phyloP scores from a whole-genome alignment of 192 early-diverging fungal genomes.

The Chytriomyces hyalinus region DNA sequence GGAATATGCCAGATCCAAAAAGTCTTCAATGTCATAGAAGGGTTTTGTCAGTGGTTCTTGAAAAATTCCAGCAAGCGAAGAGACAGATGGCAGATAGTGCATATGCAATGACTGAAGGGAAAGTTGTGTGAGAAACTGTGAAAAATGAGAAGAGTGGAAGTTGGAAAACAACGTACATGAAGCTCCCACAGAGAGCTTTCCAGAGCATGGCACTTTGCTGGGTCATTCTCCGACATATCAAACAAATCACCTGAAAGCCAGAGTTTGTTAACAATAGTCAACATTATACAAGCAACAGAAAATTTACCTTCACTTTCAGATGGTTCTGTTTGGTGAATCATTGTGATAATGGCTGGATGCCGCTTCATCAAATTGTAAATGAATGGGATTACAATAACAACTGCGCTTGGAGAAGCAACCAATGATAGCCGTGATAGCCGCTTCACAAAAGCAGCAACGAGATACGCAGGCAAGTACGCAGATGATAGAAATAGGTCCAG shows the following conservation, averaged over 20 bases:
- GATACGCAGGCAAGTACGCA: conserved; percentile 82
- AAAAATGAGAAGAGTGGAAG: not conserved
- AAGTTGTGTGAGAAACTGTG: not conserved
- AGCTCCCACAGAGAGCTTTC: conserved; percentile 95
- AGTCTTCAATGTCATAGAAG: conserved; percentile 90
- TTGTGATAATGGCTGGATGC: conserved; percentile 85
- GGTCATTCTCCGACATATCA: conserved; percentile 67
- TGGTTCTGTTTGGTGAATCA: conserved; percentile 71
- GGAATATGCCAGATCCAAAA: conserved; percentile 84
- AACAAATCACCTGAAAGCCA: conserved; percentile 53
- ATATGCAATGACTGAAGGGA: conserved; percentile 70
- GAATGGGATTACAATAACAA: conserved; percentile 85
- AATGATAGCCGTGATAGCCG: conserved; percentile 83
- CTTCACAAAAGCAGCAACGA: conserved; percentile 94
- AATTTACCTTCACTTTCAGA: conserved; percentile 2
- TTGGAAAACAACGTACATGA: not conserved
- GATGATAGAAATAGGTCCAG: conserved; percentile 88
- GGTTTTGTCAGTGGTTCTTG: conserved; percentile 87
- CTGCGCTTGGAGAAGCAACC: conserved; percentile 82
- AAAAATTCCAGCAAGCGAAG: conserved; percentile 84
- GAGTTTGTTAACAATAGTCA: not conserved
- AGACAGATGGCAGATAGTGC: conserved; percentile 88
- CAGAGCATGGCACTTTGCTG: conserved; percentile 77
- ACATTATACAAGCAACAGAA: not conserved
- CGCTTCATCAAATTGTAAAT: conserved; percentile 91